Conservation (phyloP, 2,329 filamentous ascomycete genomes). For the Pleoardoris graminearum region DNA sequence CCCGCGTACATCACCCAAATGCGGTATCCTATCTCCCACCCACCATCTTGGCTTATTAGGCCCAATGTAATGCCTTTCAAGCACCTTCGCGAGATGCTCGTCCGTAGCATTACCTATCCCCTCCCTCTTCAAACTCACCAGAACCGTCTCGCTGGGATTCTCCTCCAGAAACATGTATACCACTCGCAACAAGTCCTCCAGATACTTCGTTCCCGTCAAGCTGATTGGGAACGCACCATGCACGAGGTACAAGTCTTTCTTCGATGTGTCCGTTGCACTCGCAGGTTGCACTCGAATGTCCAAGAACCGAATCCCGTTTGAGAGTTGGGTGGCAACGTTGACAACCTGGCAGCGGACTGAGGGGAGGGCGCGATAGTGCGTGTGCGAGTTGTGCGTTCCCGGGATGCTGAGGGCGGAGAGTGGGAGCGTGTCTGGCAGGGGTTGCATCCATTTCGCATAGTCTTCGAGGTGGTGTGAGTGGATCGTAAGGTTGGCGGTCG, state of each 20-base stretch:
- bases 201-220: constrained; percentile 77
- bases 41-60: constrained; percentile 69
- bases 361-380: constrained; percentile 79
- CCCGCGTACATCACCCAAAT: constrained; percentile 75
- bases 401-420: constrained; percentile 85
- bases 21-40: constrained; percentile 72
- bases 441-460: constrained; percentile 83
- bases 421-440: constrained; percentile 70
- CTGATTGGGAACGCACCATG: constrained; percentile 89
- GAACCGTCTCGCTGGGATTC: constrained; percentile 79
- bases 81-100: constrained; percentile 72
- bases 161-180: constrained; percentile 74
- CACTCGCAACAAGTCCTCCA: constrained; percentile 71
- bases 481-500: constrained; percentile 36
- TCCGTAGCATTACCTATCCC: constrained; percentile 81
- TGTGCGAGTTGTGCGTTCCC: constrained; percentile 93
- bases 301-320: constrained; percentile 91
- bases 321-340: constrained; percentile 73
- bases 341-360: constrained; percentile 93
- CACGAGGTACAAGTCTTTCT: constrained; percentile 76
- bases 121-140: constrained; percentile 90
- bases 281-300: constrained; percentile 81
- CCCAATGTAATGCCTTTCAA: constrained; percentile 71
- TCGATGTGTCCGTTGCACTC: constrained; percentile 58
- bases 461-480: constrained; percentile 34